A percentile compares a stretch with the other conserved stretches of the same genome.
phyloP scores from a whole-genome alignment of 805 yeast genomes.

The Blastobotrys attinorum region DNA sequence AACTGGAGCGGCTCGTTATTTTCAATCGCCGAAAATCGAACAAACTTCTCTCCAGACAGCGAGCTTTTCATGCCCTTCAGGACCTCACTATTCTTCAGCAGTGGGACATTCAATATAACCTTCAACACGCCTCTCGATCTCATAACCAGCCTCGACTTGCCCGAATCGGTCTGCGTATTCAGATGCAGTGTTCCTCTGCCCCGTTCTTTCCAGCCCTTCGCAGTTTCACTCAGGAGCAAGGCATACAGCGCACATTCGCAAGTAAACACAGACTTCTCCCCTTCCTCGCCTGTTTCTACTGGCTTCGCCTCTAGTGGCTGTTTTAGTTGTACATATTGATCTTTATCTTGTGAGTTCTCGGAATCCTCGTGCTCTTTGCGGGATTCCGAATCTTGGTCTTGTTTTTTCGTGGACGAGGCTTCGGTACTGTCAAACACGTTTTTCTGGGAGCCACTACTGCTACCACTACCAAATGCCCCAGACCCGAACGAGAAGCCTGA shows the following conservation, averaged over 20 bases:
- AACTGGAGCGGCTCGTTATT: constrained; percentile 69
- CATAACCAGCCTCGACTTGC: constrained; percentile 70
- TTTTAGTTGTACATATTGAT: constrained; percentile 26
- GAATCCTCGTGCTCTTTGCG: constrained; percentile 26
- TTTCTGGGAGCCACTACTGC: constrained; percentile 4
- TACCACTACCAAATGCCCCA: neutral
- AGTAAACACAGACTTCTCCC: constrained; percentile 60
- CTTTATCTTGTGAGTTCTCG: constrained; percentile 17
- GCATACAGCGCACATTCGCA: constrained; percentile 74
- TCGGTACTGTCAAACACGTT: constrained; percentile 30
- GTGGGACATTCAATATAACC: constrained; percentile 70
- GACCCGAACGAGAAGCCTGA: constrained; percentile 4
- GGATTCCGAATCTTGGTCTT: constrained; percentile 4
- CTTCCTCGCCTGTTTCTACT: constrained; percentile 85
- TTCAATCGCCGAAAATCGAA: constrained; percentile 64
- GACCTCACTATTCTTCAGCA: constrained; percentile 54
- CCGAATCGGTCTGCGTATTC: constrained; percentile 35
- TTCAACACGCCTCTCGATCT: constrained; percentile 80
- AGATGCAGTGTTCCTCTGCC: constrained; percentile 87
- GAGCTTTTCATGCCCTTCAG: constrained; percentile 83
- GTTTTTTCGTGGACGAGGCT: too few species aligned
- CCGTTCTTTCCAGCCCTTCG: constrained; percentile 90
- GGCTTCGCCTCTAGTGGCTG: constrained; percentile 25
- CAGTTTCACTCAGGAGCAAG: constrained; percentile 54
- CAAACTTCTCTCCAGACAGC: constrained; percentile 70